Conservation (phyloP, 2,329 filamentous ascomycete species). For the Cercospora canescens region DNA sequence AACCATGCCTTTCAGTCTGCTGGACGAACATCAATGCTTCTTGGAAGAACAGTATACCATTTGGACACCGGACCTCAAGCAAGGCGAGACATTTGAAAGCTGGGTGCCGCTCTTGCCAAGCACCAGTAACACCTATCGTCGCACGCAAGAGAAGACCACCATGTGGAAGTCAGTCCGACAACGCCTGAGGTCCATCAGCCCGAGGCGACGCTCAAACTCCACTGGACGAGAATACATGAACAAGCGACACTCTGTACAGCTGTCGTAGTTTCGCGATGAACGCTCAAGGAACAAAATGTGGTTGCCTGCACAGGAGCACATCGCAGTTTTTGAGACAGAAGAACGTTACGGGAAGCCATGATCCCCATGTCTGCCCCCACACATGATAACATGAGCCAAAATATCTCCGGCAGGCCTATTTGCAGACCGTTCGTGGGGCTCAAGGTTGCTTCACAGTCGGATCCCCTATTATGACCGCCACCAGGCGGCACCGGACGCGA, state of each 20-base stretch:
- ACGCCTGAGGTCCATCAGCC: conserved; percentile 11
- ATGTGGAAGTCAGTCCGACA: conserved; percentile 15
- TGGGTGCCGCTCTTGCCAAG: conserved; percentile 5
- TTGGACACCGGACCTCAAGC: conserved; percentile 1
- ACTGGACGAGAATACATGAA: conserved; percentile 2
- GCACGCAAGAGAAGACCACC: conserved; percentile 4
- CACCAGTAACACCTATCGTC: not conserved
- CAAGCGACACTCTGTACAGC: conserved; percentile 1
- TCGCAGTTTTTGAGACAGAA: not conserved
- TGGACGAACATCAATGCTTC: conserved; percentile 20
- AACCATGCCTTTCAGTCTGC: conserved; percentile 10
- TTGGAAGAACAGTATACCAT: conserved; percentile 15
- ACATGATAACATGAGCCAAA: not conserved
- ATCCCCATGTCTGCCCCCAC: not conserved
- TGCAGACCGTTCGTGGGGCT: not conserved
- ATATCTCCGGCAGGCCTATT: not conserved
- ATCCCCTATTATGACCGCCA: not conserved
- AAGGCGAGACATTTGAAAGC: conserved; percentile 7
- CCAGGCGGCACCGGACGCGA: not conserved
- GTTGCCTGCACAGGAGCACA: not conserved
- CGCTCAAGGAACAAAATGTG: not conserved
- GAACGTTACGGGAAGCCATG: not conserved
- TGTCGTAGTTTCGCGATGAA: not conserved
- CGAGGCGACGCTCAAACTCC: conserved; percentile 1
- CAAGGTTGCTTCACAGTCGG: not conserved